Conservation (phyloP, 2,329 filamentous ascomycete species). For the Fusarium praegraminearum region DNA sequence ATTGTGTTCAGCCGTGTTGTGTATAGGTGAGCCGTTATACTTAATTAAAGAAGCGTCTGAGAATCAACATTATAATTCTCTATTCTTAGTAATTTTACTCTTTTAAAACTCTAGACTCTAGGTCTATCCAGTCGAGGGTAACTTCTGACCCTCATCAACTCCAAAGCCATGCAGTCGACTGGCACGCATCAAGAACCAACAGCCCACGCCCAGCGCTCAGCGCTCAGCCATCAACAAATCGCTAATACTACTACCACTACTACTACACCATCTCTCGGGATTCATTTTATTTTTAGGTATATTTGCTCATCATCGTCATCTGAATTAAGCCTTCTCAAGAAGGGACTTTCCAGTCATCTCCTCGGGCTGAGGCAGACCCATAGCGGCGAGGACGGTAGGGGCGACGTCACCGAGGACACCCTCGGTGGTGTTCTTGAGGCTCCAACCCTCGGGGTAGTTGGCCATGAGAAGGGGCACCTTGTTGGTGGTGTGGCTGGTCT, state of each 20-base stretch:
- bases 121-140: constrained; percentile 34
- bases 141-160: constrained; percentile 42
- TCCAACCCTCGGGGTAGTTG: constrained; percentile 92
- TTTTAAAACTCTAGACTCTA: constrained; percentile 30
- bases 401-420: constrained; percentile 98
- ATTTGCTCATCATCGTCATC: constrained; percentile 14
- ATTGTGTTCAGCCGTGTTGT: neutral
- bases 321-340: constrained; percentile 74
- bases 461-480: constrained; percentile 98
- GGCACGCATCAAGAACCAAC: constrained; percentile 30
- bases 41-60: neutral
- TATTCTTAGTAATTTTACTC: constrained; percentile 28
- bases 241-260: constrained; percentile 27
- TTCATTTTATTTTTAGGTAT: constrained; percentile 10
- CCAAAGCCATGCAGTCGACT: constrained; percentile 37
- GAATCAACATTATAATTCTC: constrained; percentile 18
- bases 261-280: constrained; percentile 23
- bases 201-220: constrained; percentile 32
- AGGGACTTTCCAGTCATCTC: constrained; percentile 93
- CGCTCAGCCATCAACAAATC: constrained; percentile 34
- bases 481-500: constrained; percentile 98
- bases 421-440: constrained; percentile 77
- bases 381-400: constrained; percentile 88
- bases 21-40: neutral
- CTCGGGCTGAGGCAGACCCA: constrained; percentile 90